Percentiles rank a stretch among this genome's conserved stretches.
phyloP scores from a whole-genome alignment of 305 asterid species.

The Fraxinus paxiana region DNA sequence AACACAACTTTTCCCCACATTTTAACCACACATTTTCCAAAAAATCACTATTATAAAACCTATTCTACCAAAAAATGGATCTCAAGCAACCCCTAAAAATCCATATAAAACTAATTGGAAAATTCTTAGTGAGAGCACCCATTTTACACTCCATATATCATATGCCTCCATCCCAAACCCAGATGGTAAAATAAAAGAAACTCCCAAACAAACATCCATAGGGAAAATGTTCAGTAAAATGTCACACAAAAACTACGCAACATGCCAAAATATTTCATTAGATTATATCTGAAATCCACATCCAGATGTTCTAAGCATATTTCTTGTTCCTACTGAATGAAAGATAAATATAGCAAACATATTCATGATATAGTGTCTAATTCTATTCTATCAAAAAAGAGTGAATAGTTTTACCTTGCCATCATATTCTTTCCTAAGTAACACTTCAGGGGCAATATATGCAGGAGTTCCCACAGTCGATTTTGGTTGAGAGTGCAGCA shows the following conservation, averaged over 20 bases:
- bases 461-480: constrained; percentile 78
- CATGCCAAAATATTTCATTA: background rate
- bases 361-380: background rate
- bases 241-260: constrained; percentile 4
- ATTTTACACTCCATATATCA: background rate
- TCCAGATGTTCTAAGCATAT: background rate
- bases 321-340: background rate
- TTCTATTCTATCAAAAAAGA: background rate
- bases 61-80: background rate
- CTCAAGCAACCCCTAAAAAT: background rate
- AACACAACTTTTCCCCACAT: background rate
- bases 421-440: constrained; percentile 63
- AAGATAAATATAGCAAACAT: background rate
- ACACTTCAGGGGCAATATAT: constrained; percentile 68
- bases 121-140: background rate
- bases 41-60: background rate
- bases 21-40: background rate
- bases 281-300: background rate
- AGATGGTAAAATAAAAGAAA: background rate
- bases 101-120: background rate
- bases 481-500: constrained; percentile 77
- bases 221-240: background rate
- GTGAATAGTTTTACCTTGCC: constrained; percentile 50
- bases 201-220: background rate
- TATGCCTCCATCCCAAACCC: background rate